Base-by-base conservation (phyloP, 2,329 filamentous ascomycete species). In the Trichophyton equinum region DNA sequence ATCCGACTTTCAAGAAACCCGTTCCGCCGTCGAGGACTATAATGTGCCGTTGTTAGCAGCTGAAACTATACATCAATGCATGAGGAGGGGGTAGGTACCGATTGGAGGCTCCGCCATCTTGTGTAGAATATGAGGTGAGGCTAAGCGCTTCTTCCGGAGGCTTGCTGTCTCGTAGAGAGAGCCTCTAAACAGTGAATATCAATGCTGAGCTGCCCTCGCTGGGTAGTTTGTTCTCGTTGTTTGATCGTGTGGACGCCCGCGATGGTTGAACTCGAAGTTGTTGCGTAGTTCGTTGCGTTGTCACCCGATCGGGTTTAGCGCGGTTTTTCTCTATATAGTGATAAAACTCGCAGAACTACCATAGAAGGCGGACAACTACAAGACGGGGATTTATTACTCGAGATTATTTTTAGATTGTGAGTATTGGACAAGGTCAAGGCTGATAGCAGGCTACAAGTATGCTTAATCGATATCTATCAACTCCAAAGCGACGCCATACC, bases 1-100 rank as follows among this genome's bases (percentile, higher is more conserved):
- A 99, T 76, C 94, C 94, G 79, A 96, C 94, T 80, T 99, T 99
- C 77, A 99, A 87, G 83, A 99, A 99, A 78, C 94, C 94, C 74
- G 94, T 99, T 78, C 94, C 94, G 83, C 94, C 94, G 82, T 99
- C 94, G 83, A 99, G 92, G 74, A 99, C 94, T 97, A 74, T 61
- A 64, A 62, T 63, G 55, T 25, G 58, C 62, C 30, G 3, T 13
- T 65, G 69, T 72, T 69, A 73, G 70, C 66, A 66, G 66, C 62
- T 64, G 63, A 62, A 59, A 36, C 8, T 18, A 27, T 42, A n/a
- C 7, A n/a, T 42, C 13, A 2, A 4, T 40, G 51, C 22, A 33
- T 27, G 67, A 67, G 63, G 67, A 64, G 62, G 62, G 59, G 62
- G 62, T 33, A 55, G 53, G 65, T 73, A 79, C 77, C 77, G 73